Evolutionary conservation across 2,329 filamentous ascomycete species (phyloP).

Genomic region (Aspergillus cejpii): DNA sequence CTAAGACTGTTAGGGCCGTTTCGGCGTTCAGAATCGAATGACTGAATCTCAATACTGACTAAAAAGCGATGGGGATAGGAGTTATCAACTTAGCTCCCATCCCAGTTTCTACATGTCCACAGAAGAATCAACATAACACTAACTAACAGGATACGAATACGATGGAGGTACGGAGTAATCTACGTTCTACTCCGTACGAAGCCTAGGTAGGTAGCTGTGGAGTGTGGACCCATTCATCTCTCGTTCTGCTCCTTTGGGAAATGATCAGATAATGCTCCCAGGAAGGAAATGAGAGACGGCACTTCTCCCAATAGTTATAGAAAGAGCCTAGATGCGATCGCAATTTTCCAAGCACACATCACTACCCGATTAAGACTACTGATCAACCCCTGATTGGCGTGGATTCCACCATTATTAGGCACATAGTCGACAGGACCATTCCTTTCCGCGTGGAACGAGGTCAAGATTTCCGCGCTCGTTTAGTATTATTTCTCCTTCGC

Average conservation of each 20-base stretch:
- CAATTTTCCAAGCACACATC: slow-evolving; percentile 17
- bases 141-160: too few species aligned
- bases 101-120: too few species aligned
- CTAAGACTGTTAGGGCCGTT: slow-evolving; percentile 16
- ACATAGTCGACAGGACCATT: not conserved
- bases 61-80: not conserved
- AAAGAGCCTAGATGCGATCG: slow-evolving; percentile 27
- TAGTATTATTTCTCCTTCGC: not conserved
- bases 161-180: too few species aligned
- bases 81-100: slow-evolving; percentile 7
- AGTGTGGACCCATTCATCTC: slow-evolving; percentile 12
- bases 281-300: slow-evolving; percentile 21
- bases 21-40: slow-evolving; percentile 3
- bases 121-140: too few species aligned
- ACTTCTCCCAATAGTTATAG: slow-evolving; percentile 21
- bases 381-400: slow-evolving; percentile 6
- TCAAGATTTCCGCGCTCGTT: not conserved
- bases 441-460: not conserved
- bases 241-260: slow-evolving; percentile 19
- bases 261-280: slow-evolving; percentile 23
- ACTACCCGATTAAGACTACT: slow-evolving; percentile 1
- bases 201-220: not conserved
- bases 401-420: not conserved
- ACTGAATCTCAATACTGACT: slow-evolving; percentile 4
- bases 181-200: too few species aligned